Evolutionary conservation across 192 early-diverging fungal genomes (phyloP).

Genomic region (Endogone sp.): DNA sequence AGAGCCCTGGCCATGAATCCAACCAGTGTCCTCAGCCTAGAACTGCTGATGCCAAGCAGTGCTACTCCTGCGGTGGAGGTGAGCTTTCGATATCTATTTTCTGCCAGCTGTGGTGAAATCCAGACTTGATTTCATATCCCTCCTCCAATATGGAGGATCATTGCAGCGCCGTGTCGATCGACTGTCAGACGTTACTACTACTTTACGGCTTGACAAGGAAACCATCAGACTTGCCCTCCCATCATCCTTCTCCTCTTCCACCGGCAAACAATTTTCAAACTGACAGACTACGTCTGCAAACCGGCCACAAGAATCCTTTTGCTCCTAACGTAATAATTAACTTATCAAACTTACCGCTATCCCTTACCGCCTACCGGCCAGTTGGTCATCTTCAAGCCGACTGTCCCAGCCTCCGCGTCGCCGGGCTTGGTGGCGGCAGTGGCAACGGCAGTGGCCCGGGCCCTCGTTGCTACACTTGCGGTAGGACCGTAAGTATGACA

Average conservation of each 20-base stretch:
- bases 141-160: background rate
- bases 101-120: background rate
- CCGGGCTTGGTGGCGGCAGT: background rate
- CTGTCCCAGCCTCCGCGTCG: slow-evolving; percentile 38
- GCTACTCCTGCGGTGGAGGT: slow-evolving; percentile 54
- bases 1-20: slow-evolving; percentile 47
- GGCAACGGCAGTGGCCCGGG: slow-evolving; percentile 14
- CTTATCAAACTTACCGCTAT: too few species aligned
- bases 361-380: slow-evolving; percentile 8
- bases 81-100: background rate
- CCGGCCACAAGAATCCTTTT: too few species aligned
- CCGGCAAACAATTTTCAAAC: too few species aligned
- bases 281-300: too few species aligned
- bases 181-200: too few species aligned
- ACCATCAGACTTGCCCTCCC: too few species aligned
- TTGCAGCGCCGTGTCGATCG: too few species aligned
- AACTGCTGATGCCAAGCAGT: slow-evolving; percentile 41
- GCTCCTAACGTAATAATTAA: too few species aligned
- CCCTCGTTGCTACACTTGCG: slow-evolving; percentile 43
- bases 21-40: slow-evolving; percentile 43
- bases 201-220: too few species aligned
- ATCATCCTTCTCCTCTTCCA: too few species aligned
- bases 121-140: background rate
- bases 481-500: slow-evolving; percentile 38
- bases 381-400: slow-evolving; percentile 52